These are phyloP conservation scores for Candida pseudoglaebosa DNA, from an alignment of 805 yeast genomes.

Conservation along the genomic window DNA sequence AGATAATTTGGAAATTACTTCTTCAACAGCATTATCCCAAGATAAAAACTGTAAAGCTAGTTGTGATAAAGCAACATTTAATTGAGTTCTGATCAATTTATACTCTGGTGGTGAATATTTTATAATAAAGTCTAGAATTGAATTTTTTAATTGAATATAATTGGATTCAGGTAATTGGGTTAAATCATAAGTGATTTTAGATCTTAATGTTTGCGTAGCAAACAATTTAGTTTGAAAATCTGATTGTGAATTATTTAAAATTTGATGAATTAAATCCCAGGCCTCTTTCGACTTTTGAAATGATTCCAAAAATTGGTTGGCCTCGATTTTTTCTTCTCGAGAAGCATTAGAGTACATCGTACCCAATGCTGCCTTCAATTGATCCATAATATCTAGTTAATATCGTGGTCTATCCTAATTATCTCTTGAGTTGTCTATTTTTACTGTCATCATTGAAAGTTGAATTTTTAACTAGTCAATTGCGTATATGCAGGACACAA, in stretches of 20 bases:
- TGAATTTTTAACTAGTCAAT: background rate
- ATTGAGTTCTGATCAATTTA: constrained; percentile 72
- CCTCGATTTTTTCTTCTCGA: constrained; percentile 46
- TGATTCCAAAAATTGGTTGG: constrained; percentile 58
- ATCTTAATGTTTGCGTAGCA: constrained; percentile 86
- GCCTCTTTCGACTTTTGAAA: constrained; percentile 84
- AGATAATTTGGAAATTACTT: constrained; percentile 52
- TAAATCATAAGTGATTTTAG: constrained; percentile 81
- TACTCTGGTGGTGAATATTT: constrained; percentile 35
- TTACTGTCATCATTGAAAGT: background rate
- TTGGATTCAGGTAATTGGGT: constrained; percentile 62
- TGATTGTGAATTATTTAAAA: constrained; percentile 37
- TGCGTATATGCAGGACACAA: background rate
- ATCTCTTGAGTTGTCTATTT: no score
- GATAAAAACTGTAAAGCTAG: constrained; percentile 70
- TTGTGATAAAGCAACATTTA: constrained; percentile 77
- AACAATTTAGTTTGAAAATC: constrained; percentile 67
- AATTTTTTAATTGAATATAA: constrained; percentile 59
- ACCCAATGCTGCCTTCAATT: constrained; percentile 43
- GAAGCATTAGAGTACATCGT: constrained; percentile 44
- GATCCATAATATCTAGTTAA: constrained; percentile 9
- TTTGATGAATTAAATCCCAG: constrained; percentile 66
- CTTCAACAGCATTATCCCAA: constrained; percentile 72
- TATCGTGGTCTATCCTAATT: background rate
- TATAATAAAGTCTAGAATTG: constrained; percentile 56